phyloP scores from a whole-genome alignment of 176 grass and related monocot genomes.

The Melocanna baccifera region DNA sequence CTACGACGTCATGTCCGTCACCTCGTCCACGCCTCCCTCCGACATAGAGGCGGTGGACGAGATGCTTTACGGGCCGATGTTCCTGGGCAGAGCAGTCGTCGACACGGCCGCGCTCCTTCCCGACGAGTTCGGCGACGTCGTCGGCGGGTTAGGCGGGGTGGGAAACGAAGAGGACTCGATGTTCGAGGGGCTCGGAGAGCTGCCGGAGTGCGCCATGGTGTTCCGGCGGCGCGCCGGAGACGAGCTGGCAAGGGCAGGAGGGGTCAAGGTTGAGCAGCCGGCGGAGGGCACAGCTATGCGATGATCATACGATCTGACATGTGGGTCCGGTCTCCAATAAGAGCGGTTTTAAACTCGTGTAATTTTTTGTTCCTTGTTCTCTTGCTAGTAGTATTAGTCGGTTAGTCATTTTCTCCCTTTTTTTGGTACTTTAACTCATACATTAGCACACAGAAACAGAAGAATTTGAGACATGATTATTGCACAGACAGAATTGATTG shows the following conservation, averaged over 20 bases:
- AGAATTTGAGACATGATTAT: neutral
- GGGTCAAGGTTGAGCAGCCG: slow-evolving; percentile 41
- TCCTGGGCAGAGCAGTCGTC: slow-evolving; percentile 34
- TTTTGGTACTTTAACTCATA: neutral
- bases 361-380: slow-evolving; percentile 20
- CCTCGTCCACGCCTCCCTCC: slow-evolving; percentile 48
- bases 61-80: slow-evolving; percentile 56
- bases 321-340: slow-evolving; percentile 27
- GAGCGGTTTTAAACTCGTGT: slow-evolving; percentile 26
- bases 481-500: slow-evolving; percentile 27
- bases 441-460: slow-evolving; percentile 19
- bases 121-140: slow-evolving; percentile 48
- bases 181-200: slow-evolving; percentile 73
- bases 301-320: neutral
- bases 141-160: slow-evolving; percentile 2
- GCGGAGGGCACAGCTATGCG: slow-evolving; percentile 33
- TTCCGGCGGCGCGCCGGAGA: slow-evolving; percentile 47
- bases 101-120: slow-evolving; percentile 40
- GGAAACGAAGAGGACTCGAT: slow-evolving; percentile 63
- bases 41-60: slow-evolving; percentile 42
- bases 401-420: neutral
- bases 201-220: slow-evolving; percentile 82
- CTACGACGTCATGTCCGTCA: slow-evolving; percentile 52
- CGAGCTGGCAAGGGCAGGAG: slow-evolving; percentile 16
- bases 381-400: slow-evolving; percentile 1